phyloP scores from a whole-genome alignment of 208 protist genomes.

The Leishmania mexicana region DNA sequence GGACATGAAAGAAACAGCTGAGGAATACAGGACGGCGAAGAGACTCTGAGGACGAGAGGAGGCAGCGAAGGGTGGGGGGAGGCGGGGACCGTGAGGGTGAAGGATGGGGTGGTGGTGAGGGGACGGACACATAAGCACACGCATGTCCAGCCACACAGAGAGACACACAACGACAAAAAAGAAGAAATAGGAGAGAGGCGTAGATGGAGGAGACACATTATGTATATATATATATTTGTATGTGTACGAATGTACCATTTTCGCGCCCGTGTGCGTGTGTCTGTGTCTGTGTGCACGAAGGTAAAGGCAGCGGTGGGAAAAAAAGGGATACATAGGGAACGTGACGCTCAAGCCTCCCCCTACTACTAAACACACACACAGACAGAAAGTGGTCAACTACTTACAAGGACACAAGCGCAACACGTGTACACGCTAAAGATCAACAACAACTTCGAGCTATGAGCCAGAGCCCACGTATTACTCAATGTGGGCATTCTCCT shows the following conservation, averaged over 20 bases:
- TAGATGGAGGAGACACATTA: background rate
- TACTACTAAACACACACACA: background rate
- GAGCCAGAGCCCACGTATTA: background rate
- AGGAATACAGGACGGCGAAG: background rate
- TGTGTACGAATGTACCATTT: background rate
- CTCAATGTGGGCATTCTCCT: background rate
- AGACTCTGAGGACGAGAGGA: background rate
- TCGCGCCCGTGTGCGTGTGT: background rate
- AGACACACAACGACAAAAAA: background rate
- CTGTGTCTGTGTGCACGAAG: too few species aligned
- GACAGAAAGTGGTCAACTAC: background rate
- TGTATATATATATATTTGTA: background rate
- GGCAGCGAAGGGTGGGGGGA: too few species aligned
- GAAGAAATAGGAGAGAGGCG: background rate
- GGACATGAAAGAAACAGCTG: background rate
- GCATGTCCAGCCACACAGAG: too few species aligned
- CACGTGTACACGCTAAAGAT: background rate
- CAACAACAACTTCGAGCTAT: background rate
- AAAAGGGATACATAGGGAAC: background rate
- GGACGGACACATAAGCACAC: too few species aligned
- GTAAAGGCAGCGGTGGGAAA: too few species aligned
- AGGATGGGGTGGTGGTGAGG: too few species aligned
- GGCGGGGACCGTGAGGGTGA: too few species aligned
- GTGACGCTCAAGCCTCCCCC: background rate
- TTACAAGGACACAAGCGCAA: background rate